Base-by-base conservation (phyloP, 148 eudicot species). In the Camellia lanceoleosa region DNA sequence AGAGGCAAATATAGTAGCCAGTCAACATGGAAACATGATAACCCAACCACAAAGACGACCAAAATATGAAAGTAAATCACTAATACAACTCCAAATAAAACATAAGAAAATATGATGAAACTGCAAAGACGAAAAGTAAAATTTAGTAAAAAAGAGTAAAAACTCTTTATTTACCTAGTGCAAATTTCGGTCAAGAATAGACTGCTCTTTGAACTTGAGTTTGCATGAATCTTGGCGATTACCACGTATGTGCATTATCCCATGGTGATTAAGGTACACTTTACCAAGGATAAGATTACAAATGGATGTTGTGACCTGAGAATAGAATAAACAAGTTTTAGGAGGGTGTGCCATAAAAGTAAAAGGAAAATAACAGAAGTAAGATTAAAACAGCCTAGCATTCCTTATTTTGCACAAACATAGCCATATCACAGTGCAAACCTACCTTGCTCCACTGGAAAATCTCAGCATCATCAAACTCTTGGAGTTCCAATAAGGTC, bases 211-310 rank as follows among this genome's bases (percentile, higher is more conserved):
- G 38, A 30, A 30, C 38, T 30, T 30, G 1, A 30, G 38, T 30
- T 30, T 30, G 38, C 38, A 95, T 11, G 97, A 95, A 85, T 95
- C 83, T 70, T 91, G 81, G 58, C 89, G 88, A 80, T 88, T 89
- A 60, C 99, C 93, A 81, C 83, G 89, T 66, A 95, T 93, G 76
- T 89, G 87, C 99, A 95, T 95, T 63, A 80, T 90, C 18, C 99
- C 99, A 85, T 93, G 95, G 90, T 95, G 99, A 78, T 92, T 91
- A 68, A 91, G 94, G 71, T 92, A 93, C 49, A 93, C 80, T 78
- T 95, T 93, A 30, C 99, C 99, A 44, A 95, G 84, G 75, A 95
- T 95, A 73, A 95, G 89, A 84, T 95, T 95, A 80, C 90, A 92
- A 80, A 95, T 93, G 82, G 89, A 88, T 18, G 99, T 95, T 58